Conservation (phyloP, 2,329 filamentous ascomycete genomes). For the Colletotrichum horii region DNA sequence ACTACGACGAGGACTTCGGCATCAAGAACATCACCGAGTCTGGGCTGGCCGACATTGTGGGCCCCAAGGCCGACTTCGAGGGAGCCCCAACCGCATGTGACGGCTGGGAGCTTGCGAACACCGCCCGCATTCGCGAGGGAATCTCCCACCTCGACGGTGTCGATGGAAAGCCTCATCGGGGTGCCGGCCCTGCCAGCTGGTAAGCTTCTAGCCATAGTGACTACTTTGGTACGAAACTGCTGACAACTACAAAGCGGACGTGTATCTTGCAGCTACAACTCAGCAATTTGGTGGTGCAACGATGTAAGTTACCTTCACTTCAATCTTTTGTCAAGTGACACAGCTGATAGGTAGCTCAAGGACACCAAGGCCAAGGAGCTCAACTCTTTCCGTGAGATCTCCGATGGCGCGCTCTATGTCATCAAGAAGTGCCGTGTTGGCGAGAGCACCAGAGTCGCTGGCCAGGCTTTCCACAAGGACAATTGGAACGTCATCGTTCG, state of each 20-base stretch:
- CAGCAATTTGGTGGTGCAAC: slow-evolving; percentile 30
- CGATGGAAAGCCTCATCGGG: slow-evolving; percentile 12
- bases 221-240: not conserved
- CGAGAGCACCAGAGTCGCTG: not conserved
- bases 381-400: not conserved
- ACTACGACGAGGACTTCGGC: not conserved
- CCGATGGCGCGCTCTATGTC: not conserved
- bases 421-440: not conserved
- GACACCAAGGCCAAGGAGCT: not conserved
- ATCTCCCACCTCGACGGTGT: slow-evolving; percentile 17
- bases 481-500: slow-evolving; percentile 1
- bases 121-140: not conserved
- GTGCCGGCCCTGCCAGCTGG: slow-evolving; percentile 15
- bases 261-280: slow-evolving; percentile 15
- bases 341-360: not conserved
- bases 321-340: not conserved
- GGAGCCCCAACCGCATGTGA: not conserved
- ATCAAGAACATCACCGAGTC: not conserved
- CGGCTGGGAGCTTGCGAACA: slow-evolving; percentile 4
- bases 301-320: slow-evolving; percentile 10
- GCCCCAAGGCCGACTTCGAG: not conserved
- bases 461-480: not conserved
- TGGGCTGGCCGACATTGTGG: not conserved
- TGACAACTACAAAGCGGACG: not conserved
- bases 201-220: not conserved